Conservation (phyloP, 768 basidiomycete genomes). For the Boletus tomentosulus region DNA sequence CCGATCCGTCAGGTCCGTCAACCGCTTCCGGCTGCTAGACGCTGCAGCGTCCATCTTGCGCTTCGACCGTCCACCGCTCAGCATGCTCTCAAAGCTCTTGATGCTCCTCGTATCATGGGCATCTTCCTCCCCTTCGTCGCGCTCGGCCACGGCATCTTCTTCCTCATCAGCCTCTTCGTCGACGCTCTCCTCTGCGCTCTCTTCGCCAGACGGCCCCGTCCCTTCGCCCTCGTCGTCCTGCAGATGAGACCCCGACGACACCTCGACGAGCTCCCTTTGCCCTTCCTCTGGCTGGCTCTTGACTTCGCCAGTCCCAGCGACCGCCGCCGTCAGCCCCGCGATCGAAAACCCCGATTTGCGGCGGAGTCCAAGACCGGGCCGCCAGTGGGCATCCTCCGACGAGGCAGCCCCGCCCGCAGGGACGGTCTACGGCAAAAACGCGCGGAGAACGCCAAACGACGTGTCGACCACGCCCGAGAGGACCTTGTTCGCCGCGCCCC, state of each 20-base stretch:
- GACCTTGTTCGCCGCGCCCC: conserved; percentile 62
- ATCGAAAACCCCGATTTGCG: conserved; percentile 82
- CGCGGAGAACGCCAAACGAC: conserved; percentile 81
- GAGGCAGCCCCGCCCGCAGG: no score
- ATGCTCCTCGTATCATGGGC: conserved; percentile 67
- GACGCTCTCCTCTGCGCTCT: conserved; percentile 16
- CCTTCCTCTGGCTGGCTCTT: conserved; percentile 26
- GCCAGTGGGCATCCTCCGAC: no score
- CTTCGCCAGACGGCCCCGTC: not conserved
- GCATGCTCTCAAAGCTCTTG: conserved; percentile 83
- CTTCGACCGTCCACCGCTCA: conserved; percentile 38
- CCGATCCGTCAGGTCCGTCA: conserved; percentile 58
- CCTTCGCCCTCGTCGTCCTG: not conserved
- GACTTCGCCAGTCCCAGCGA: conserved; percentile 43
- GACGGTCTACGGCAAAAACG: conserved; percentile 52
- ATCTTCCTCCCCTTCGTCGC: conserved; percentile 27
- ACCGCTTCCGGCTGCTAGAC: conserved; percentile 48
- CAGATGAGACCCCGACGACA: conserved; percentile 29
- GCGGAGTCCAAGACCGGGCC: conserved; percentile 51
- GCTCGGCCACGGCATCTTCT: conserved; percentile 22
- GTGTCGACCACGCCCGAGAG: conserved; percentile 85
- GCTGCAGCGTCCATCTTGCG: conserved; percentile 3
- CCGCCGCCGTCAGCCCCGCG: conserved; percentile 49
- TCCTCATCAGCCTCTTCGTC: not conserved
- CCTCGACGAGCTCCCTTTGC: conserved; percentile 52